Evolutionary conservation across 169 alveolate genomes (phyloP).

Genomic region (Plasmodium gonderi): DNA sequence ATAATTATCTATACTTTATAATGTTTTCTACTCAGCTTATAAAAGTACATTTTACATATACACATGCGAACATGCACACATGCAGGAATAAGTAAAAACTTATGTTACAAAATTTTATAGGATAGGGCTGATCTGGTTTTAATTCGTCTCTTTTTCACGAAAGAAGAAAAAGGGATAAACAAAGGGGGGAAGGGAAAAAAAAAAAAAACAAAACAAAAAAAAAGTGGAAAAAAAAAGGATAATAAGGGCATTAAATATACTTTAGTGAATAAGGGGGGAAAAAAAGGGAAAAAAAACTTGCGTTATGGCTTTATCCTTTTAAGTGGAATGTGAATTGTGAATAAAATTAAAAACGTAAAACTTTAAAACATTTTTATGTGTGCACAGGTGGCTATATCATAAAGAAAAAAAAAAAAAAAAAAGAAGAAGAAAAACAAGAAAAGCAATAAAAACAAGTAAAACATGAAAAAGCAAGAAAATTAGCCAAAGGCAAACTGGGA

Average conservation of each 20-base stretch:
- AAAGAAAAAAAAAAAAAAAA: neutral
- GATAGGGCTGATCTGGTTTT: neutral
- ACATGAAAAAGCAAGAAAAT: neutral
- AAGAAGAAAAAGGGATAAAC: neutral
- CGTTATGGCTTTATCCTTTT: neutral
- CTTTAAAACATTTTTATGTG: slow-evolving; percentile 25
- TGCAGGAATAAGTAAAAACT: neutral
- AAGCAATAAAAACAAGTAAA: neutral
- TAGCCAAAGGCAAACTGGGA: neutral
- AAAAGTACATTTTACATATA: too few relatives aligned
- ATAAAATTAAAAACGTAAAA: neutral
- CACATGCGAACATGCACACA: too few relatives aligned
- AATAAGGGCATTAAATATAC: neutral
- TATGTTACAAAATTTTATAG: neutral
- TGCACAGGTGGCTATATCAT: slow-evolving; percentile 26
- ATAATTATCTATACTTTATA: too few relatives aligned
- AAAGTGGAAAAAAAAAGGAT: neutral
- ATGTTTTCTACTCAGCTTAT: too few relatives aligned
- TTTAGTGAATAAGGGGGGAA: neutral
- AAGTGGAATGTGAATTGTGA: neutral
- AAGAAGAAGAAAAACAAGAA: neutral
- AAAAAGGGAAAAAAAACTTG: neutral
- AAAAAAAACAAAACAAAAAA: neutral
- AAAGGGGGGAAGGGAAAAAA: neutral
- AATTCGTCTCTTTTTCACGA: neutral